A percentile compares a stretch with the other conserved stretches of the same genome.
These are phyloP conservation scores for Calonectria fujianensis DNA, from an alignment of 2,329 filamentous ascomycete species.

Conservation along the genomic window DNA sequence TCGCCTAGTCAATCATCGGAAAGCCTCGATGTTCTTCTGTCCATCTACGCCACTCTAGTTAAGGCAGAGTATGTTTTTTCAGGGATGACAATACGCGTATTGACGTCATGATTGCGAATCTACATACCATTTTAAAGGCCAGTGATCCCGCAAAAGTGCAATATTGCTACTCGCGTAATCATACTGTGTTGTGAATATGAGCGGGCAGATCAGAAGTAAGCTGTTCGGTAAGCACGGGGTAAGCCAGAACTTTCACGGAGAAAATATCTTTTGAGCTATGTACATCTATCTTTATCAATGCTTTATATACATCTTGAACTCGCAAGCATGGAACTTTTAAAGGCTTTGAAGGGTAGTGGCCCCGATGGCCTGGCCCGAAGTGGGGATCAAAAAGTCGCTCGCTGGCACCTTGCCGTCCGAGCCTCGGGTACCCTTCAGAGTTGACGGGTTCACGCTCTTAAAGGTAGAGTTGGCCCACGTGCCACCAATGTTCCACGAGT, in stretches of 20 bases:
- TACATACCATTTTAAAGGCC: neutral
- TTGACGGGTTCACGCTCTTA: constrained; percentile 59
- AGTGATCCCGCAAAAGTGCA: neutral
- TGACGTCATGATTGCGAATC: neutral
- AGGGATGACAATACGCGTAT: neutral
- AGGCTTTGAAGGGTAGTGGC: constrained; percentile 44
- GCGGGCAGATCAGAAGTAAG: neutral
- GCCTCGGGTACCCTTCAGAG: constrained; percentile 62
- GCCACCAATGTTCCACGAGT: constrained; percentile 64
- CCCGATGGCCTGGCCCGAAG: constrained; percentile 53
- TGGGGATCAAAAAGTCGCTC: constrained; percentile 65
- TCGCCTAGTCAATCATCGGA: neutral
- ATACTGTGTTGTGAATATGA: neutral
- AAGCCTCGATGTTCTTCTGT: neutral
- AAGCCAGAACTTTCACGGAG: neutral
- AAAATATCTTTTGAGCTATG: constrained; percentile 1
- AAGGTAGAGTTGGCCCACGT: constrained; percentile 64
- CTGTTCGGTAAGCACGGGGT: neutral
- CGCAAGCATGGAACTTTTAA: neutral
- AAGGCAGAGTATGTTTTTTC: neutral
- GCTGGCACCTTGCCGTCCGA: constrained; percentile 62
- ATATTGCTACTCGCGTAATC: neutral
- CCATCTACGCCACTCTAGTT: neutral
- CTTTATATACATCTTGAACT: neutral
- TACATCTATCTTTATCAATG: constrained; percentile 5